Base-by-base conservation (phyloP, 768 basidiomycete species). In the Lentinula boryana region DNA sequence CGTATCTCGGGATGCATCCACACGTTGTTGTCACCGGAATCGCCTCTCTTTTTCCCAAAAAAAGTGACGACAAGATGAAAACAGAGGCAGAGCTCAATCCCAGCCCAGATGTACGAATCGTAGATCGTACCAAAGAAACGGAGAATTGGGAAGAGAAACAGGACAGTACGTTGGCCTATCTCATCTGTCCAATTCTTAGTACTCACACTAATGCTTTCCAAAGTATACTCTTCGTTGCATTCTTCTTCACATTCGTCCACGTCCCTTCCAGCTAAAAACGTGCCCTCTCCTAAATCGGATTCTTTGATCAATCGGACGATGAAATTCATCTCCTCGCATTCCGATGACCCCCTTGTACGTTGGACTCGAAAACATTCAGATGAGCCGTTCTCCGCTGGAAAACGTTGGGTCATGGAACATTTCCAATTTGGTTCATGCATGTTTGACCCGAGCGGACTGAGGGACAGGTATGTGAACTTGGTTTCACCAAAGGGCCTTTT, bases 1-100 rank as follows among this genome's bases (percentile, higher is more conserved):
- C 84, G 13, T 84, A 77, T 62, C 76, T 85, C 10, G 83, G 83
- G 5, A 82, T 85, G 81, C 84, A 85, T 62, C 84, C 84, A 0
- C 84, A 84, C 62, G 83, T 85, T 51, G 79, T 84, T 12, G 69
- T 84, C 62, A 81, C 74, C 58, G 84, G 84, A 1, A 76, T 85
- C 41, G 81, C 82, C 4, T 83, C 82, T 3, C 68, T 85, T 6
- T 71, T 84, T n/a, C 75, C 78, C 0, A 70, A 75, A 6, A 65
- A 69, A 9, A 66, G 66, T 38, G 67, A 64, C 58, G 67, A 57
- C 60, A 70, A 69, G 35, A 64, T 64, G 61, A 68, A 48, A 44
- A 65, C 56, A 6, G 49, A 68, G 60, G 72, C 75, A 1, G 77
- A 77, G 60, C 70, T 84, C 73, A 83, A 83, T 63, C 69, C 76